Evolutionary conservation across 441 rosid species (phyloP), one percentile per base, ranked within the genome.

Genomic region (Brassica balearica): DNA sequence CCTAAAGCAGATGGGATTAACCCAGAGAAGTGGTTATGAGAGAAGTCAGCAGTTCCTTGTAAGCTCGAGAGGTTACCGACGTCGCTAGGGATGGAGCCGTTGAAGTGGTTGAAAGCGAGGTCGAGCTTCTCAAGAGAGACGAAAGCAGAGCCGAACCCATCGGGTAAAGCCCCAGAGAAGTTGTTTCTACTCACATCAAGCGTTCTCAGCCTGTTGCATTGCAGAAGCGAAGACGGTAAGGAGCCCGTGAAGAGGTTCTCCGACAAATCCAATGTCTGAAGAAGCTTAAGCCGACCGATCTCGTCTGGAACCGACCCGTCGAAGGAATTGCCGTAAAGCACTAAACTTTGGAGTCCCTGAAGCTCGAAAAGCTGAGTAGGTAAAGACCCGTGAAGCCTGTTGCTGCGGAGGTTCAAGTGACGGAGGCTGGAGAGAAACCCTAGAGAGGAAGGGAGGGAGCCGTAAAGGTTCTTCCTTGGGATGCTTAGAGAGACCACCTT

Each of bases 21-120:
- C 73, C 97, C 97, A 32, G 77, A 36, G 74, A 96, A 92, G 51
- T 76, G 76, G 82, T 94, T 96, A 76, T 91, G 99, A 64, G 98
- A 92, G 85, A 94, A 88, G 88, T 94, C 99, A 81, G 86, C 96
- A 74, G 97, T 96, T 71, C 98, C 99, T 91, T 96, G 98, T 67
- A 94, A 72, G 59, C 84, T 87, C 75, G 98, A 91, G 85, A 91
- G 83, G 62, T 93, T 91, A 14, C 97, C 98, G 11, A 89, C 69
- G 77, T 89, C 95, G 72, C 81, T 65, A 34, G 97, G 97, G 56
- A 96, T 86, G 1, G 89, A 84, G 55, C 97, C 97, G 67, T 80
- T 82, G 84, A 96, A 85, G 53, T 81, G 80, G 76, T 96, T 96
- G 78, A 86, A 90, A 12, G 97, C 89, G 68, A 96, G 90, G 83